A percentile compares a stretch with the other conserved stretches of the same genome.
These are phyloP conservation scores for Metarhizium guizhouense DNA, from an alignment of 2,329 filamentous ascomycete species.

Conservation along the genomic window DNA sequence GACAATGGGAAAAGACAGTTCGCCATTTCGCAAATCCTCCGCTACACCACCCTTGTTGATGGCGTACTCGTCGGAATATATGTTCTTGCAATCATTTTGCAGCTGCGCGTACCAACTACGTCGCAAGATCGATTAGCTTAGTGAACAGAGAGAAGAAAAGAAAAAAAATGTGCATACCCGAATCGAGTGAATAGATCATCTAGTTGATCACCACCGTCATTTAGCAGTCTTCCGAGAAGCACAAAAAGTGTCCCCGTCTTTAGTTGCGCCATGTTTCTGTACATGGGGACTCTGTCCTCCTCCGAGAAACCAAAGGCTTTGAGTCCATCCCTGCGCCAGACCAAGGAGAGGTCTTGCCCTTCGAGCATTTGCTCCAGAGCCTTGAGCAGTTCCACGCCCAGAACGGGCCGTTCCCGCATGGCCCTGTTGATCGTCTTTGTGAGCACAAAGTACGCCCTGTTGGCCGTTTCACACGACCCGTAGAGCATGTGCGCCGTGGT, in stretches of 20 bases:
- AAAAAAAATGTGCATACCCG: slow-evolving; percentile 3
- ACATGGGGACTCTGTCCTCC: slow-evolving; percentile 3
- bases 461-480: slow-evolving; percentile 10
- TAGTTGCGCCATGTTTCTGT: slow-evolving; percentile 9
- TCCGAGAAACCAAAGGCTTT: slow-evolving; percentile 3
- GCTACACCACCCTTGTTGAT: slow-evolving; percentile 9
- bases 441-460: slow-evolving; percentile 10
- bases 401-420: slow-evolving; percentile 6
- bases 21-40: slow-evolving; percentile 10
- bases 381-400: slow-evolving; percentile 7
- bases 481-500: slow-evolving; percentile 10
- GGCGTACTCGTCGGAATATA: slow-evolving; percentile 10
- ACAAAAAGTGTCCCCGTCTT: slow-evolving; percentile 11
- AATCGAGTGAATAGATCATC: slow-evolving; percentile 10
- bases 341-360: slow-evolving; percentile 10
- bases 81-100: slow-evolving; percentile 12
- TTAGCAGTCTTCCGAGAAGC: slow-evolving; percentile 7
- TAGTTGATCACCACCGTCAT: slow-evolving; percentile 5
- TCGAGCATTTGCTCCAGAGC: slow-evolving; percentile 9
- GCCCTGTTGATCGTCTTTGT: slow-evolving; percentile 9
- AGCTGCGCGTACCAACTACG: slow-evolving; percentile 9
- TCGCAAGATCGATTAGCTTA: background rate
- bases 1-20: slow-evolving; percentile 9
- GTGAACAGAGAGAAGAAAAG: background rate
- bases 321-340: slow-evolving; percentile 10